Evolutionary conservation across 257 asterid species (phyloP).

Genomic region (Nicotiana tabacum): DNA sequence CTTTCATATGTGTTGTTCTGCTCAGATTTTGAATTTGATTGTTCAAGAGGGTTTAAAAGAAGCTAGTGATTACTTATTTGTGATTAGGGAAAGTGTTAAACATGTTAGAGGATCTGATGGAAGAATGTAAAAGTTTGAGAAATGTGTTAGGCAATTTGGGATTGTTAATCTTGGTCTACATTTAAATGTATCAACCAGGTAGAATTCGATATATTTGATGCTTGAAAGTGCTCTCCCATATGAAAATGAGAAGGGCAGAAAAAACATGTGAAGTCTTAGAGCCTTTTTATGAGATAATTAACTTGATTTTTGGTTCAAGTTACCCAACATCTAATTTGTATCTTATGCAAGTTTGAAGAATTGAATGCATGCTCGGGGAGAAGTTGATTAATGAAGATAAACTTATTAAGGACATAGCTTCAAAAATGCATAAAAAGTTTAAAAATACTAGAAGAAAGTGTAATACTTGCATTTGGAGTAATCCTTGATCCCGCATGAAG

Average conservation of each 20-base stretch:
- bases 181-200: background rate
- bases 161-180: background rate
- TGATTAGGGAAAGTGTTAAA: background rate
- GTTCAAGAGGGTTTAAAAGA: background rate
- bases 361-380: background rate
- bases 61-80: background rate
- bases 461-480: background rate
- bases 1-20: background rate
- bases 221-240: background rate
- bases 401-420: background rate
- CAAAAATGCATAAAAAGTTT: background rate
- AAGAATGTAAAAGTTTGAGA: background rate
- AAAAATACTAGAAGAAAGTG: background rate
- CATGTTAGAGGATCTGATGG: background rate
- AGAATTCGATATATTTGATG: background rate
- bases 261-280: background rate
- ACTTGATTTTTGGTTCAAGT: background rate
- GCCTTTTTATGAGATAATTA: background rate
- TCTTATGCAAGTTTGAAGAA: background rate
- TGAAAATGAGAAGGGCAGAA: background rate
- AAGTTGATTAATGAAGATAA: background rate
- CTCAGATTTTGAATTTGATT: background rate
- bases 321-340: conserved; percentile 2
- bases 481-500: background rate
- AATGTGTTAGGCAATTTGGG: background rate